Evolutionary conservation across 1,284 basidiomycete species (phyloP).

Genomic region (Rhizopogon hawkerae): DNA sequence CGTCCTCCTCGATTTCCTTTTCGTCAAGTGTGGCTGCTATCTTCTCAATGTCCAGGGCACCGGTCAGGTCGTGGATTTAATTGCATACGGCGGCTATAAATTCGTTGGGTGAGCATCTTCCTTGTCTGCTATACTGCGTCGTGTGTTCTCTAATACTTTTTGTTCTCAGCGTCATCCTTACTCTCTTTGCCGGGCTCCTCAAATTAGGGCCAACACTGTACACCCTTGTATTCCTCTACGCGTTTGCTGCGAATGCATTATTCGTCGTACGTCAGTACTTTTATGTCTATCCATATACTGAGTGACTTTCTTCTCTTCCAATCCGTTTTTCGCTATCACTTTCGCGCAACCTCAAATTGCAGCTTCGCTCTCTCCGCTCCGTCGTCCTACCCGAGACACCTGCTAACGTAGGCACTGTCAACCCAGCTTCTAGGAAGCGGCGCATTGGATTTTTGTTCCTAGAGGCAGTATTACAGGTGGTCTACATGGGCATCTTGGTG

Average conservation of each 20-base stretch:
- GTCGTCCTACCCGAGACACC: conserved; percentile 71
- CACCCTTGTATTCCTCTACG: conserved; percentile 71
- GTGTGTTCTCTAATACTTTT: background rate
- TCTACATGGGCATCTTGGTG: conserved; percentile 75
- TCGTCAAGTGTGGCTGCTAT: conserved; percentile 89
- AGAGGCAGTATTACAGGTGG: conserved; percentile 68
- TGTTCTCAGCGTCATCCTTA: conserved; percentile 57
- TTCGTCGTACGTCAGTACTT: conserved; percentile 57
- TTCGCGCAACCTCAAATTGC: background rate
- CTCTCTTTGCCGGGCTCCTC: conserved; percentile 56
- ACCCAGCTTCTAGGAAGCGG: conserved; percentile 71
- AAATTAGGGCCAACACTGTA: conserved; percentile 59
- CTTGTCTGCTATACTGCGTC: background rate
- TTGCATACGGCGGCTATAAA: conserved; percentile 92
- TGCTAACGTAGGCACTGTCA: conserved; percentile 49
- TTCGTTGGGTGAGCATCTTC: conserved; percentile 73
- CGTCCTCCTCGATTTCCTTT: conserved; percentile 77
- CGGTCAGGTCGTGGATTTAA: conserved; percentile 62
- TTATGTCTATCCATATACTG: conserved; percentile 1
- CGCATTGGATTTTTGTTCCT: conserved; percentile 79
- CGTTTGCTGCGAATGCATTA: conserved; percentile 85
- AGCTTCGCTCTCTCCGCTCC: conserved; percentile 88
- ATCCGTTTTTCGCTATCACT: too few relatives aligned
- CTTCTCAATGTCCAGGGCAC: conserved; percentile 77
- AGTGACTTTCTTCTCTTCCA: background rate